phyloP scores from a whole-genome alignment of 192 early-diverging fungal genomes.

The Linnemannia schmuckeri region DNA sequence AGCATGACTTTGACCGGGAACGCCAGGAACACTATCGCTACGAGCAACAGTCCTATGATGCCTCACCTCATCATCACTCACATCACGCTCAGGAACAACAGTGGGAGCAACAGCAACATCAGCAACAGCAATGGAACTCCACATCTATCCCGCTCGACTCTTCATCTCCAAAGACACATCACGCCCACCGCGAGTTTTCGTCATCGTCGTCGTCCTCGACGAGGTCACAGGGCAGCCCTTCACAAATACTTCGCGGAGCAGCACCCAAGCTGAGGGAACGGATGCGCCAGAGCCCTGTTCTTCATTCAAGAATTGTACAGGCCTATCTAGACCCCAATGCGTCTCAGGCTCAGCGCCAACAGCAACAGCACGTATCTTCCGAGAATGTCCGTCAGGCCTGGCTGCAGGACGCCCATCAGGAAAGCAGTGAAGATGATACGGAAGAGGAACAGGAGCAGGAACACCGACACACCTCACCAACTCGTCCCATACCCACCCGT shows the following conservation, averaged over 20 bases:
- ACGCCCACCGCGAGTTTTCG: slow-evolving; percentile 5
- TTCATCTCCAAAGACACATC: neutral
- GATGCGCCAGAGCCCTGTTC: slow-evolving; percentile 48
- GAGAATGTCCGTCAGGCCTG: slow-evolving; percentile 44
- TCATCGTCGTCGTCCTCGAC: slow-evolving; percentile 15
- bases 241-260: slow-evolving; percentile 6
- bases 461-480: neutral
- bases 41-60: neutral
- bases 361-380: slow-evolving; percentile 9
- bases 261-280: slow-evolving; percentile 46
- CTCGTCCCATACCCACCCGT: neutral
- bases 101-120: slow-evolving; percentile 9
- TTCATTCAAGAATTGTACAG: slow-evolving; percentile 40
- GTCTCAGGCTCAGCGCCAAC: slow-evolving; percentile 8
- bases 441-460: slow-evolving; percentile 2
- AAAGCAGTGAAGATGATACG: slow-evolving; percentile 46
- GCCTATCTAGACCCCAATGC: slow-evolving; percentile 45
- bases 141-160: neutral
- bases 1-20: neutral
- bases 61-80: neutral
- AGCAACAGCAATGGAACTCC: slow-evolving; percentile 10
- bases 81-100: slow-evolving; percentile 15
- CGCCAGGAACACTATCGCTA: slow-evolving; percentile 1
- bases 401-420: slow-evolving; percentile 36
- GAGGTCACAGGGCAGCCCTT: slow-evolving; percentile 11